Evolutionary conservation across 805 yeast genomes (phyloP), one percentile per base, ranked within the genome.

Genomic region (Cyberlindnera mrakii): DNA sequence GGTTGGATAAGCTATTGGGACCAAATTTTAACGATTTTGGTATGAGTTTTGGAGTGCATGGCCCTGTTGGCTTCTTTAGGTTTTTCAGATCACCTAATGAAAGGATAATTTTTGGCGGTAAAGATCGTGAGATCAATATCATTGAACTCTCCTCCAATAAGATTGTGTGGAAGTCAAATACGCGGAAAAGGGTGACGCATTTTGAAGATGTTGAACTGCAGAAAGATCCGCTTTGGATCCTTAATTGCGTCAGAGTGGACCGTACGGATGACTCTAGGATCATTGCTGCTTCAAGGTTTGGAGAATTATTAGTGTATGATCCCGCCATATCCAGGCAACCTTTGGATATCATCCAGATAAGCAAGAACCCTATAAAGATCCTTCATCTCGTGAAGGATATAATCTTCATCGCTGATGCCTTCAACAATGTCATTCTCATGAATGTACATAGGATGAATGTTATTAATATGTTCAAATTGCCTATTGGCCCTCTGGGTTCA

Each of bases 1-100:
- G 44, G 1, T 6, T 54, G 15, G 51, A 47, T 6, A 51, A 41
- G 29, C 25, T 55, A 2, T 30, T 55, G 42, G 45, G 40, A 1
- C 43, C 54, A 1, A 19, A 43, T 18, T 54, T 43, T 20, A 44
- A 48, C 34, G 53, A 51, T 36, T 53, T 55, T 30, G 43, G 51
- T 6, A 55, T 55, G 57, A 50, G 54, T 30, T 54, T 55, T 35
- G 57, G 58, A 0, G 20, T 54, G 18, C 49, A 52, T 45, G 59
- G 59, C 1, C 40, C 53, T 17, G 49, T 54, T 3, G 42, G 53
- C 3, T 53, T 55, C 40, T 49, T 51, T 44, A 42, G 54, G 33
- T 47, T 49, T 43, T 27, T 54, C 2, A 19, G 16, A 6, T 2
- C 7, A 7, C 35, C 37, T 11, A 39, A 30, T 6, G 39, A 36